Evolutionary conservation across 148 eudicot species (phyloP).

Genomic region (Euryodendron excelsum): DNA sequence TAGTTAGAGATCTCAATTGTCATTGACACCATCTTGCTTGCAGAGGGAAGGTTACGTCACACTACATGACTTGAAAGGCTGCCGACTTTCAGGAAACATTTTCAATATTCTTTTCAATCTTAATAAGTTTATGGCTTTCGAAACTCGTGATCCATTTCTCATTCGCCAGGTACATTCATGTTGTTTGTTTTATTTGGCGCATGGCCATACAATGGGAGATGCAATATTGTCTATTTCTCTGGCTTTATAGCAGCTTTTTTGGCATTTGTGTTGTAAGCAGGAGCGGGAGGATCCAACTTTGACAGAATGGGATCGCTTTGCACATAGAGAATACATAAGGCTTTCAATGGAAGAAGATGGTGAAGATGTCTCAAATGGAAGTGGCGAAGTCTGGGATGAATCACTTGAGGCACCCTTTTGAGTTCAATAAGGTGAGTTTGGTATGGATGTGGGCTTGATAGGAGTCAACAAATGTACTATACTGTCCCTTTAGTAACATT

Average conservation of each 20-base stretch:
- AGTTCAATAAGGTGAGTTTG: constrained; percentile 28
- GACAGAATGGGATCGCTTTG: constrained; percentile 83
- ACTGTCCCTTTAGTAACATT: too few species aligned
- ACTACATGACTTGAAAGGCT: constrained; percentile 59
- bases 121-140: constrained; percentile 77
- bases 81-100: constrained; percentile 69
- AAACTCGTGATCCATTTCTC: constrained; percentile 78
- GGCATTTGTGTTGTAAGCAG: constrained; percentile 32
- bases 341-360: constrained; percentile 76
- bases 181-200: background rate
- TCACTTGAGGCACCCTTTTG: constrained; percentile 79
- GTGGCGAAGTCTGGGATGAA: constrained; percentile 79
- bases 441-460: background rate
- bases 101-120: constrained; percentile 70
- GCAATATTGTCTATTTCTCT: background rate
- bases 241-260: background rate
- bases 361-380: constrained; percentile 69
- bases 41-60: constrained; percentile 62
- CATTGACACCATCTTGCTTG: constrained; percentile 19
- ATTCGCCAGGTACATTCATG: constrained; percentile 62
- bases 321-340: constrained; percentile 69
- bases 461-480: too few species aligned
- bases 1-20: background rate
- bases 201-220: background rate
- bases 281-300: constrained; percentile 66